Evolutionary conservation across 2,329 filamentous ascomycete species (phyloP).

Genomic region (Colletotrichum lupini): DNA sequence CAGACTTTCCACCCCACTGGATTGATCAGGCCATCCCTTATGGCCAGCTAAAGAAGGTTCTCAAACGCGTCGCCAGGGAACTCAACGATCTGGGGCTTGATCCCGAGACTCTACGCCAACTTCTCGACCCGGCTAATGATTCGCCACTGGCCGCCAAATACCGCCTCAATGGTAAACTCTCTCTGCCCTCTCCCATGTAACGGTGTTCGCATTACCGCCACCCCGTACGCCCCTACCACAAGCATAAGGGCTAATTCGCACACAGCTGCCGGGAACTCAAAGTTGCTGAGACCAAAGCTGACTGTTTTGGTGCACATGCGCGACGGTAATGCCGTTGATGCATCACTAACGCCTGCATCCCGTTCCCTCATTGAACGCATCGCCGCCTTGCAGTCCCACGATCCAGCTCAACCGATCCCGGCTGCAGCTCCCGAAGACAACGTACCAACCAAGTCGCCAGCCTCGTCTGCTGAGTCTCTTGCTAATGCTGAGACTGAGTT

Average conservation of each 20-base stretch:
- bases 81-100: conserved; percentile 78
- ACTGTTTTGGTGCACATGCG: conserved; percentile 75
- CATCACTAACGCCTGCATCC: conserved; percentile 73
- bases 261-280: conserved; percentile 51
- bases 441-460: background rate
- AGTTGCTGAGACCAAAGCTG: conserved; percentile 72
- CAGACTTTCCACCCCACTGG: conserved; percentile 78
- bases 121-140: conserved; percentile 65
- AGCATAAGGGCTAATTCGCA: background rate
- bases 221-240: background rate
- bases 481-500: background rate
- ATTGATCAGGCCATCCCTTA: conserved; percentile 84
- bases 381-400: conserved; percentile 47
- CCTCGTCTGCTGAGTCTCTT: background rate
- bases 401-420: background rate
- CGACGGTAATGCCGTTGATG: conserved; percentile 76
- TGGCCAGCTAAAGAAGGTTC: conserved; percentile 86
- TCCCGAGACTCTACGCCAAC: conserved; percentile 73
- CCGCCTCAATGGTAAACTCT: conserved; percentile 61
- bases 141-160: conserved; percentile 63
- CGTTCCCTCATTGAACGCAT: conserved; percentile 72
- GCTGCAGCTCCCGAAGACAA: background rate
- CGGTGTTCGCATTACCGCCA: background rate
- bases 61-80: conserved; percentile 82
- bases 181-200: background rate